Base-by-base conservation (phyloP, 2,329 filamentous ascomycete species). In the Pseudogymnoascus sp. region DNA sequence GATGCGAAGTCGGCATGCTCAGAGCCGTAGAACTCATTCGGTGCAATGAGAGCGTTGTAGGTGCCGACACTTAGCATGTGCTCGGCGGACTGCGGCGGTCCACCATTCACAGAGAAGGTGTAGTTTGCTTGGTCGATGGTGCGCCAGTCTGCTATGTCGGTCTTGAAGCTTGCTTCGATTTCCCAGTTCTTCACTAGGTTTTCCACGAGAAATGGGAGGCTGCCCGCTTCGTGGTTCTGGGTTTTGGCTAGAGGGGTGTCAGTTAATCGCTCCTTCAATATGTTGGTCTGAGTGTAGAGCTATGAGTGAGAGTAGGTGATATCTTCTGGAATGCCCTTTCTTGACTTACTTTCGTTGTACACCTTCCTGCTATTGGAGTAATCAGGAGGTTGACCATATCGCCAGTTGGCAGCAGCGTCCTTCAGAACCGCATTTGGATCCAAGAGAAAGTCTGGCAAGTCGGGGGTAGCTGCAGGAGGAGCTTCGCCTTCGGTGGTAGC, bases 171-270 rank as follows among this genome's bases (percentile, higher is more conserved):
- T 0, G 87, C 87, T 72, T 89, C 86, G 61, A 88, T 82, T 73
- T 89, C 86, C 87, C 86, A 89, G 72, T 89, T 89, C 76, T 89
- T 88, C 70, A 89, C 86, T 1, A 89, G 80, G 70, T 88, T 89
- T 72, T 88, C 82, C 40, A 89, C 85, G 4, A 89, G 79, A 59
- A 80, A 75, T 13, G 83, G 80, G 2, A 89, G 80, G 63, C 81
- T 85, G 37, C 78, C 79, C 3, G 83, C 77, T 53, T 75, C 73
- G 72, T 88, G 86, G 68, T 74, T 79, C 73, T 76, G 79, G 37
- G 75, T 77, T 72, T 86, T 88, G 62, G 82, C 85, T 88, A 69
- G 26, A 10, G 4, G 44, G 19, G 29, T 19, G 64, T 68, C 53
- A 69, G 68, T 65, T 31, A 23, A 44, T 26, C 26, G 17, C n/a